A percentile compares a stretch with the other conserved stretches of the same genome.
Evolutionary conservation across 768 basidiomycete genomes (phyloP).

Genomic region (Agaricus sinodeliciosus): DNA sequence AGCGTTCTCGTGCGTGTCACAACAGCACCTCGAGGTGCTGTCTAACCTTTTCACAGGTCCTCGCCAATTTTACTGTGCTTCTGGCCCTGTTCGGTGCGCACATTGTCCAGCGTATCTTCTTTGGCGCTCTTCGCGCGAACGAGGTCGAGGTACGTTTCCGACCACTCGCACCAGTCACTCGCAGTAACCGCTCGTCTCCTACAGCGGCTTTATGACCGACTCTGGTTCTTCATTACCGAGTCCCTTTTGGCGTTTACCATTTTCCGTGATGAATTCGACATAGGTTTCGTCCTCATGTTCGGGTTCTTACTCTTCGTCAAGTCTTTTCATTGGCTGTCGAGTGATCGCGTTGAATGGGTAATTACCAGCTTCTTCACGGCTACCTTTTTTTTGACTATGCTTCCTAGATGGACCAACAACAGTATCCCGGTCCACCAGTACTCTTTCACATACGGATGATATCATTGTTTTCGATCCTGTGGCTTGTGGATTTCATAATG

Average conservation of each 20-base stretch:
- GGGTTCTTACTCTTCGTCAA: constrained; percentile 92
- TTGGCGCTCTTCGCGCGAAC: constrained; percentile 78
- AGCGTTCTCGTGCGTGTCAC: constrained; percentile 69
- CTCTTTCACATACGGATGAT: constrained; percentile 85
- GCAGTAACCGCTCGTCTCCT: background rate
- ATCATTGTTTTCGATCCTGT: constrained; percentile 66
- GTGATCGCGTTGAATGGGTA: constrained; percentile 96
- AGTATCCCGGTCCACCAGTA: constrained; percentile 75
- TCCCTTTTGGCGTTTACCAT: constrained; percentile 95
- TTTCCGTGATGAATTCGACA: constrained; percentile 92
- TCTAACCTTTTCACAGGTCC: constrained; percentile 43
- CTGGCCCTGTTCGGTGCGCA: constrained; percentile 71
- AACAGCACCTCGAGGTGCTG: background rate
- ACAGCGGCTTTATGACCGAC: constrained; percentile 89
- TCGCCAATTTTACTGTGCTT: constrained; percentile 87
- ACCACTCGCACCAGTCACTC: background rate
- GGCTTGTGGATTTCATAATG: constrained; percentile 69
- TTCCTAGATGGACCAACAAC: constrained; percentile 93
- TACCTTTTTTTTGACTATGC: constrained; percentile 8
- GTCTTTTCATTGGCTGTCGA: constrained; percentile 96
- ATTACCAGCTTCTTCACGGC: constrained; percentile 4
- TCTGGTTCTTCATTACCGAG: constrained; percentile 98
- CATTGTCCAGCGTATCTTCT: constrained; percentile 81
- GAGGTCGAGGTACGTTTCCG: constrained; percentile 76
- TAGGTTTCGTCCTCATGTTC: constrained; percentile 91